phyloP scores from a whole-genome alignment of 2,329 filamentous ascomycete species.

The Apiospora sp. region DNA sequence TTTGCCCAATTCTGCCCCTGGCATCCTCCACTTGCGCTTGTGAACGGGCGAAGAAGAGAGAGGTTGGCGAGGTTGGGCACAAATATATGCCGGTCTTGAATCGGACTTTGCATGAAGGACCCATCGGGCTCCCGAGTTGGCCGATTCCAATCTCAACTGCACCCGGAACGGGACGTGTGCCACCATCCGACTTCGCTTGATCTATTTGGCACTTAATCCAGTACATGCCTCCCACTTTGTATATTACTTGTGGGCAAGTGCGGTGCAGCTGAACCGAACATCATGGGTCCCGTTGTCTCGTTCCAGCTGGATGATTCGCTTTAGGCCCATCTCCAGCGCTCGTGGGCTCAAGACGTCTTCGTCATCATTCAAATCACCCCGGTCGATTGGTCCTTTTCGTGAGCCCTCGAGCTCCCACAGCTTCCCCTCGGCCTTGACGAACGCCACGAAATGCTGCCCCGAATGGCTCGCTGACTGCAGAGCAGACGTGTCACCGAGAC shows the following conservation, averaged over 20 bases:
- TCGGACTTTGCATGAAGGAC: background rate
- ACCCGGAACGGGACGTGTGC: background rate
- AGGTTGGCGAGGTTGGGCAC: constrained; percentile 5
- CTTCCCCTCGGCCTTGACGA: constrained; percentile 71
- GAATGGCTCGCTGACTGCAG: constrained; percentile 67
- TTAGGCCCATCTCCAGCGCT: constrained; percentile 69
- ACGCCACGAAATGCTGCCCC: constrained; percentile 83
- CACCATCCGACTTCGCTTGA: background rate
- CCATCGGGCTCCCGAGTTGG: background rate
- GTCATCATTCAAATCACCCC: constrained; percentile 60
- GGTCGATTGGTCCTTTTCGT: constrained; percentile 75
- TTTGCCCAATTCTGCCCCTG: background rate
- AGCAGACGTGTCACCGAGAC: constrained; percentile 70
- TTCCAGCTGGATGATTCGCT: constrained; percentile 51
- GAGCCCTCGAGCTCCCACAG: constrained; percentile 84
- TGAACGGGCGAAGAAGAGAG: background rate
- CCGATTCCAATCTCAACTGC: background rate
- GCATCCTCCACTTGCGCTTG: background rate
- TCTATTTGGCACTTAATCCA: background rate
- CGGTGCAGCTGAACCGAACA: constrained; percentile 49
- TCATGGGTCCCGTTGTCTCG: constrained; percentile 42
- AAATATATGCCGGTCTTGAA: constrained; percentile 1
- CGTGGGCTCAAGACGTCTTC: constrained; percentile 72
- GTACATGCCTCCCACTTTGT: no score
- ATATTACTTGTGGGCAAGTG: constrained; percentile 41